A percentile compares a stretch with the other conserved stretches of the same genome.
phyloP scores from a whole-genome alignment of 805 yeast species.

The Ogataea henricii region DNA sequence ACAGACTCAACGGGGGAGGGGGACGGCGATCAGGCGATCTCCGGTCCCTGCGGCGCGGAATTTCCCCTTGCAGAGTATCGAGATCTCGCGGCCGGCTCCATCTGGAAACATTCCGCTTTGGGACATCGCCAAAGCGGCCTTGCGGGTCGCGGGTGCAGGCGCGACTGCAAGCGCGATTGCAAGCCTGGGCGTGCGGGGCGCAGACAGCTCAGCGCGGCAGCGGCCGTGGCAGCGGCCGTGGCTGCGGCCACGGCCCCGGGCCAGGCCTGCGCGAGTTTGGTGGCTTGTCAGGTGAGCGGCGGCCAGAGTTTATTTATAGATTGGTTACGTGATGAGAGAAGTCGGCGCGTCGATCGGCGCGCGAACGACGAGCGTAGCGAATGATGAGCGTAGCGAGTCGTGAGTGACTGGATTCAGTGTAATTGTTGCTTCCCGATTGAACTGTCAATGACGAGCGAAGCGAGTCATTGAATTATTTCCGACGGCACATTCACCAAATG shows the following conservation, averaged over 20 bases:
- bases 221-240: neutral
- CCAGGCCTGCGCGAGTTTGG: neutral
- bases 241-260: neutral
- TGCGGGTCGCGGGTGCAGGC: too few species aligned
- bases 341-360: too few species aligned
- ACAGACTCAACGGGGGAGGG: too few species aligned
- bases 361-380: neutral
- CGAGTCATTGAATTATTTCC: too few species aligned
- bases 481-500: too few species aligned
- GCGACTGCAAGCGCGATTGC: neutral
- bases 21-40: neutral
- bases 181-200: neutral
- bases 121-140: too few species aligned
- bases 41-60: neutral
- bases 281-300: neutral
- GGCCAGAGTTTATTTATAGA: neutral
- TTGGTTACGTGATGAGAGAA: neutral
- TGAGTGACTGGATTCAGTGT: too few species aligned
- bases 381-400: too few species aligned
- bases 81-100: conserved; percentile 1
- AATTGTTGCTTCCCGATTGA: too few species aligned
- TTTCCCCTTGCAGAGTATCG: conserved; percentile 1
- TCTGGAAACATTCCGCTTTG: neutral
- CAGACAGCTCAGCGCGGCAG: neutral
- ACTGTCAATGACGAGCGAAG: too few species aligned